phyloP scores from a whole-genome alignment of 768 basidiomycete species.

The Fistulinella prunicolor region DNA sequence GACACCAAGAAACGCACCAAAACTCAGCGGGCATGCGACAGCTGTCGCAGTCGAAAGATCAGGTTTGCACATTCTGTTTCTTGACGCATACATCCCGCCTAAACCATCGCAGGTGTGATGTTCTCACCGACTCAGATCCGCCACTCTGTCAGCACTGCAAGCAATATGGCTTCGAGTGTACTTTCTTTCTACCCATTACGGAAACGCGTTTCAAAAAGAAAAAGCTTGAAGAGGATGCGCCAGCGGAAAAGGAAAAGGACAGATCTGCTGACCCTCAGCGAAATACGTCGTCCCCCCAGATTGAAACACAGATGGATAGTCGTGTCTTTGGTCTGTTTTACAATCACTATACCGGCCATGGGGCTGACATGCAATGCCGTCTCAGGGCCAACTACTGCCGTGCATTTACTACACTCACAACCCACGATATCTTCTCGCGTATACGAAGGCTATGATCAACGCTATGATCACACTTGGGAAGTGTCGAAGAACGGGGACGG shows the following conservation, averaged over 20 bases:
- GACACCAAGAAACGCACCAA: slow-evolving; percentile 89
- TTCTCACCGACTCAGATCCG: slow-evolving; percentile 73
- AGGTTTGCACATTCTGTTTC: slow-evolving; percentile 40
- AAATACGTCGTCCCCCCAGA: slow-evolving; percentile 43
- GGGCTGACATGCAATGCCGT: slow-evolving; percentile 32
- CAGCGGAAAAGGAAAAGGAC: slow-evolving; percentile 37
- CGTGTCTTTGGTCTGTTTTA: slow-evolving; percentile 58
- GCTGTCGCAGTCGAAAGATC: slow-evolving; percentile 88
- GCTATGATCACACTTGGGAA: slow-evolving; percentile 87
- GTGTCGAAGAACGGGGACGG: slow-evolving; percentile 83
- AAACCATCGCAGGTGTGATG: slow-evolving; percentile 60
- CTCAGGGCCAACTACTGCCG: slow-evolving; percentile 82
- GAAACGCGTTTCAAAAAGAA: slow-evolving; percentile 99
- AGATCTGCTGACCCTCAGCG: slow-evolving; percentile 27
- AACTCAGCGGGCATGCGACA: slow-evolving; percentile 90
- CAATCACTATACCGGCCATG: slow-evolving; percentile 8
- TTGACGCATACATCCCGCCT: slow-evolving; percentile 10
- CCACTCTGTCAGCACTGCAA: slow-evolving; percentile 93
- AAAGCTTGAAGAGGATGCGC: slow-evolving; percentile 69
- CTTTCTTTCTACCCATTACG: slow-evolving; percentile 96
- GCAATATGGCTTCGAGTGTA: slow-evolving; percentile 90
- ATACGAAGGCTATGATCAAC: slow-evolving; percentile 84
- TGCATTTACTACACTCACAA: slow-evolving; percentile 88
- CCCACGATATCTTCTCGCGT: slow-evolving; percentile 79
- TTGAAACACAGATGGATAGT: slow-evolving; percentile 53